Evolutionary conservation across 208 protist genomes (phyloP), one percentile per base, ranked within the genome.

Genomic region (Crithidia acanthocephali): DNA sequence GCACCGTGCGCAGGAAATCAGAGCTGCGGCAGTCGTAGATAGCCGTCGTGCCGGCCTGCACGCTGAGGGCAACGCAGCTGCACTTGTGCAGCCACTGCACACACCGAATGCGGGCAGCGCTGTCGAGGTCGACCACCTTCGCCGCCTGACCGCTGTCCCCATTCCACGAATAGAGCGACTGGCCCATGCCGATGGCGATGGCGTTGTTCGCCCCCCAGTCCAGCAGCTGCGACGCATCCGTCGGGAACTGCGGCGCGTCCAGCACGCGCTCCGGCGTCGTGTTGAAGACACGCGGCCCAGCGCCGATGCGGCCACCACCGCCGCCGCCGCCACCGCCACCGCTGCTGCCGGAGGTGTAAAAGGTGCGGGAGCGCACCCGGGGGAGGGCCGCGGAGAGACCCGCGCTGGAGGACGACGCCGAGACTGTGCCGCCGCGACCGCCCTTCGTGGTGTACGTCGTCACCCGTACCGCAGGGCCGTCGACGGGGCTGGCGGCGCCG

Each of bases 201-300:
- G 84, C 84, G 67, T 95, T 92, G 72, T 95, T 93, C 40, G 75
- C 81, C 15, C 87, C 91, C 88, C 91, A 95, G 80, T 95, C 81
- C 40, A 95, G 80, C 30, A 93, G 81, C 72, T 95, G 88, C 16
- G 73, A 66, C 2, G 85, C 74, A 30, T 71, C 59, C 47, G 72
- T 35, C 13, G 86, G 84, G 66, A 95, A 92, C 66, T 92, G 78
- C 7, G 87, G 91, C 13, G 91, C 91, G 63, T 94, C 91, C 32
- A 95, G 76, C 7, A 93, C 86, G 23, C 87, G 78, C 57, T 92
- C 83, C 2, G 91, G 91, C 35, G 91, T 93, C 4, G 88, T 85
- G 76, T 79, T 85, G 55, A 92, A 78, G 27, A 90, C 75, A 10
- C 84, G 74, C n/a, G 67, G 50, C 15, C 20, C 66, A 33, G 22